Evolutionary conservation across 1,139 yeast species (phyloP), one percentile per base, ranked within the genome.

Genomic region (Diutina siamensis): DNA sequence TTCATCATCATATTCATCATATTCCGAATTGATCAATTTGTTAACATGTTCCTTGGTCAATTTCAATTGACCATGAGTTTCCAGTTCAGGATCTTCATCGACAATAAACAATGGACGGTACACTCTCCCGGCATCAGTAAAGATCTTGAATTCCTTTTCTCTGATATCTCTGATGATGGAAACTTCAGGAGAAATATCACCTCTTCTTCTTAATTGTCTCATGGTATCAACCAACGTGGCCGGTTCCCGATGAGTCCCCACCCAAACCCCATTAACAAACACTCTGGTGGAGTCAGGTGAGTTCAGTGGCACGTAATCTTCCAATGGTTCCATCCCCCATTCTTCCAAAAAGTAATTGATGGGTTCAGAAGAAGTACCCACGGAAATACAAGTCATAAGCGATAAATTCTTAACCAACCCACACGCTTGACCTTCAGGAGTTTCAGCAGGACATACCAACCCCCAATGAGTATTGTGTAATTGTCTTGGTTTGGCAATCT

Each of bases 351-450:
- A 85, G 59, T 86, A 86, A 52, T 84, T 75, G 59, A 92, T 89
- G 40, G 97, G 97, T 61, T 88, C 95, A 35, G 96, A 86, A n/a
- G 94, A 87, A 10, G 96, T 79, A 63, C 98, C 98, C 52, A 94
- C 98, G 27, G 98, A 92, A 48, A 92, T 88, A 72, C 97, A 88
- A 1, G 97, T 79, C 97, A 94, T 89, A 56, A 92, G 72, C 1
- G 97, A 88, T 61, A 92, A 73, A 64, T 92, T 92, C 71, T 92
- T 92, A 48, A 94, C 98, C 64, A 92, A 74, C 58, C 99, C 99
- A 84, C 99, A 92, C 45, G 99, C 98, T 70, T 92, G 98, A 59
- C 99, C 99, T 72, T 92, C 99, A 3, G 99, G 99, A 15, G 99
- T 92, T 66, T 92, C 99, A 22, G 99, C 98, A 44, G 99, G 98